Base-by-base conservation (phyloP, 805 yeast genomes). In the Yarrowia divulgata region DNA sequence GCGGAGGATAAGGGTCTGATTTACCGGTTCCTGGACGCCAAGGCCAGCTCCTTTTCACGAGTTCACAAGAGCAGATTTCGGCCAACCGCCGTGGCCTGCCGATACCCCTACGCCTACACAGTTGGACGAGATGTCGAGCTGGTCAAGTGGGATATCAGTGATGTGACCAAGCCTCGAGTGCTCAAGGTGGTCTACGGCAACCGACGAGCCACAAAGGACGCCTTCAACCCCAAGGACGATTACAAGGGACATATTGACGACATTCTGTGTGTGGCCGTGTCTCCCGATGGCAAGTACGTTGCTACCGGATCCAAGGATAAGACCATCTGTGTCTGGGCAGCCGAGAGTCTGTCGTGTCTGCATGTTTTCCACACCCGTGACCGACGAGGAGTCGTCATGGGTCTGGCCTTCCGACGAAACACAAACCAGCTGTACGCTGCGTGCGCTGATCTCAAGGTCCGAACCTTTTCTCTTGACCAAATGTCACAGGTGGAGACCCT, bases 301-400 rank as follows among this genome's bases (percentile, higher is more conserved):
- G 97, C 90, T 9, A 93, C 97, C 1, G 99, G 98, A 69, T 97
- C 97, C 60, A 83, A 82, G 67, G 98, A 93, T 79, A 87, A 87
- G 71, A 84, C 93, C 72, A 83, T 95, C 68, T 85, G 91, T 45
- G 87, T 95, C 42, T 94, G 97, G 97, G 89, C 93, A 71, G 82
- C 90, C 23, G 96, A 92, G 75, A 87, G 86, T 70, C 80, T 95
- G 71, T 81, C 92, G 23, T 88, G 93, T 66, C 80, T 91, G 67
- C 88, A 90, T 74, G 93, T 89, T 16, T 81, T 95, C 71, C 93
- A 90, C 70, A 89, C 95, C 1, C 85, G 83, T 66, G 90, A 88
- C 73, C 84, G 88, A 70, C 85, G 88, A 68, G 91, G 95, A 48
- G 86, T 85, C 46, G 89, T 94, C 7, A 81, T 89, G 72, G 85